Base-by-base conservation (phyloP, 2,329 filamentous ascomycete genomes). In the Xylariaceae sp. region DNA sequence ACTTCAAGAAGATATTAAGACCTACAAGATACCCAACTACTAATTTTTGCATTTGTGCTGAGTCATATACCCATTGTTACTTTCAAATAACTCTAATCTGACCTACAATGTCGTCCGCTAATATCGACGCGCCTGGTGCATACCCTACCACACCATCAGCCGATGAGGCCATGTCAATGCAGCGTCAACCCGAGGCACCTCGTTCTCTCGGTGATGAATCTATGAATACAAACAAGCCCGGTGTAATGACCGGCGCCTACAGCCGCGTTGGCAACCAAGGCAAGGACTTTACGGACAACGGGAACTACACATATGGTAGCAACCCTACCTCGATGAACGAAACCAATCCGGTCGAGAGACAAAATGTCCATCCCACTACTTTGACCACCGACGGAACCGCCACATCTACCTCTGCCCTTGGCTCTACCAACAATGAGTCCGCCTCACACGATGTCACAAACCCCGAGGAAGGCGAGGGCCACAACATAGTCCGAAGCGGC, bases 31-130 rank as follows among this genome's bases (percentile, higher is more conserved):
- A n/a, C n/a, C n/a, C n/a, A n/a, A n/a, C n/a, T n/a, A n/a, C n/a
- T n/a, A n/a, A n/a, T n/a, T n/a, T n/a, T n/a, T n/a, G n/a, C n/a
- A n/a, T n/a, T n/a, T n/a, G n/a, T n/a, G n/a, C n/a, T n/a, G n/a
- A n/a, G n/a, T n/a, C n/a, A n/a, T n/a, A n/a, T n/a, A n/a, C n/a
- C n/a, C n/a, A n/a, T n/a, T n/a, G n/a, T n/a, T n/a, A n/a, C n/a
- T n/a, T n/a, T n/a, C n/a, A n/a, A 33, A 21, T 11, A 29, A 33
- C 10, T 6, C 6, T 14, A 3, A 44, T 23, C 14, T 36, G 39
- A 17, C n/a, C 20, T 22, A 54, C 49, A 51, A 50, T 52, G 49
- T 54, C 52, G 21, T 53, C 52, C n/a, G 25, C 42, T 3, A 41
- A 41, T 4, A 38, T 50, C 7, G 36, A 49, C 34, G 47, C 45